Percentiles rank a stretch among this genome's conserved stretches.
These are phyloP conservation scores for Penicillium soppii DNA, from an alignment of 495 filamentous ascomycete genomes.

Conservation along the genomic window DNA sequence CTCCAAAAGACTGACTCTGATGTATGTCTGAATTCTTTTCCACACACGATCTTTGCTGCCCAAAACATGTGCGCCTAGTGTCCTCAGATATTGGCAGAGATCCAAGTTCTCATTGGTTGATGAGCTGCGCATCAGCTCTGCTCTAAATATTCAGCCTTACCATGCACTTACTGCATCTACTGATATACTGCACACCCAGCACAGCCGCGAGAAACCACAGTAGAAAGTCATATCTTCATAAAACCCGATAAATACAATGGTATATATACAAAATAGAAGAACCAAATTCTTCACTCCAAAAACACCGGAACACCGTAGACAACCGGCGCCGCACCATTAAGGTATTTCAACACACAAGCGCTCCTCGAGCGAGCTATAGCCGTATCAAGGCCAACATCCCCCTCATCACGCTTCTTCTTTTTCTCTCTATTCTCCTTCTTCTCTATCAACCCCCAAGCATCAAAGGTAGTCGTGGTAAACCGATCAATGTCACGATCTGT, in stretches of 20 bases:
- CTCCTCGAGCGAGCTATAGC: conserved; percentile 72
- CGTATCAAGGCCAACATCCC: conserved; percentile 58
- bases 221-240: too few species aligned
- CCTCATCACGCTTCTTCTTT: conserved; percentile 12
- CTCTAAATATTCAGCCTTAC: too few species aligned
- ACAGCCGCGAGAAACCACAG: too few species aligned
- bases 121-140: too few species aligned
- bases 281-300: conserved; percentile 45
- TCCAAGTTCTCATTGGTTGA: too few species aligned
- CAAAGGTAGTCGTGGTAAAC: conserved; percentile 72
- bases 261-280: neutral
- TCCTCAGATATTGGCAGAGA: too few species aligned
- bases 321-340: conserved; percentile 89
- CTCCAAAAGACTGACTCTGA: too few species aligned
- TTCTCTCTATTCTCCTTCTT: conserved; percentile 21
- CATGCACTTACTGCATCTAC: too few species aligned
- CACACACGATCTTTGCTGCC: too few species aligned
- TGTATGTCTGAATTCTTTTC: too few species aligned
- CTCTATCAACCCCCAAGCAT: conserved; percentile 77
- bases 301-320: conserved; percentile 96
- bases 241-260: conserved; percentile 10
- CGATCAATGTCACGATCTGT: conserved; percentile 96
- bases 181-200: too few species aligned
- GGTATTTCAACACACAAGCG: conserved; percentile 79
- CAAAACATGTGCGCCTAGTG: too few species aligned